phyloP scores from a whole-genome alignment of 148 eudicot species.

The Camellia granthamiana region DNA sequence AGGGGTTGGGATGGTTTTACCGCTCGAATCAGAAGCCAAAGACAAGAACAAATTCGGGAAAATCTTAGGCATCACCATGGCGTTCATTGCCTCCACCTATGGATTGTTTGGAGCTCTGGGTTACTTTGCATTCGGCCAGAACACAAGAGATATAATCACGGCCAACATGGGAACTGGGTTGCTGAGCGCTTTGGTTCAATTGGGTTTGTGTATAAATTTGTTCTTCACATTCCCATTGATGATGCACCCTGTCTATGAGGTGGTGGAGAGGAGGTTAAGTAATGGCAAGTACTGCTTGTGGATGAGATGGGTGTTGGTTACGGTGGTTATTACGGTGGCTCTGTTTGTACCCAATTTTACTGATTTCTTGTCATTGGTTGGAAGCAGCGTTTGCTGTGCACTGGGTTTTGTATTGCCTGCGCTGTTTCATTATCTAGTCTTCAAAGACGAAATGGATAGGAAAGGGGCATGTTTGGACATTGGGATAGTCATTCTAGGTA shows the following conservation, averaged over 20 bases:
- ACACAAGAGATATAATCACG: slow-evolving; percentile 63
- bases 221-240: slow-evolving; percentile 66
- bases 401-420: slow-evolving; percentile 86
- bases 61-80: slow-evolving; percentile 51
- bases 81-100: slow-evolving; percentile 43
- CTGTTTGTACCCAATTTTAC: slow-evolving; percentile 74
- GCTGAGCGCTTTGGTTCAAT: slow-evolving; percentile 49
- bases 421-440: slow-evolving; percentile 60
- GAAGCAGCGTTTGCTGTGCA: slow-evolving; percentile 74
- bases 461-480: slow-evolving; percentile 34
- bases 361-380: slow-evolving; percentile 82
- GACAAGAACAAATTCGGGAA: slow-evolving; percentile 54
- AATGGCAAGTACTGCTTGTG: slow-evolving; percentile 61
- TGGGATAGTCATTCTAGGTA: slow-evolving; percentile 49
- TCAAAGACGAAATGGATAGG: slow-evolving; percentile 54
- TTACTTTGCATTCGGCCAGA: slow-evolving; percentile 57
- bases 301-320: slow-evolving; percentile 67
- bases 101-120: slow-evolving; percentile 59
- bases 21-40: slow-evolving; percentile 51
- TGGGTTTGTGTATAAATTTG: slow-evolving; percentile 55
- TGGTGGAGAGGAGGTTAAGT: slow-evolving; percentile 60
- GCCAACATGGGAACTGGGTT: slow-evolving; percentile 56
- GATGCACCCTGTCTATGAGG: slow-evolving; percentile 82
- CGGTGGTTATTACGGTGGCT: slow-evolving; percentile 57
- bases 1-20: slow-evolving; percentile 67